These are phyloP conservation scores for Prillingera fragicola DNA, from an alignment of 1,284 basidiomycete species.

Conservation along the genomic window DNA sequence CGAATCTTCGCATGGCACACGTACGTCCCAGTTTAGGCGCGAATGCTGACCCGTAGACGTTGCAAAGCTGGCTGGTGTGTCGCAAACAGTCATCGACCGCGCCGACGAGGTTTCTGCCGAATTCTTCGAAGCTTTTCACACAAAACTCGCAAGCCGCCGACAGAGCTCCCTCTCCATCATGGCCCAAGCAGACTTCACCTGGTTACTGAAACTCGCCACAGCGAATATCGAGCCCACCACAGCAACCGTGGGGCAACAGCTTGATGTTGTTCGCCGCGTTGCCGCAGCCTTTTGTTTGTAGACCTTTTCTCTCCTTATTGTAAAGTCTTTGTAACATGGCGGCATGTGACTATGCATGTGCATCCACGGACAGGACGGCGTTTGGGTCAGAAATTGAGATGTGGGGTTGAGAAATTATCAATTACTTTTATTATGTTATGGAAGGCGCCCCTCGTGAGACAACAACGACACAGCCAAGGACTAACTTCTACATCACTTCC, in stretches of 20 bases:
- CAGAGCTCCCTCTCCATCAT: slow-evolving; percentile 64
- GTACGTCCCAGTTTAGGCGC: slow-evolving; percentile 33
- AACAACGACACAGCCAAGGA: too few relatives aligned
- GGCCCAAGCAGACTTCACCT: slow-evolving; percentile 80
- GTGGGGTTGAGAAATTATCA: too few relatives aligned
- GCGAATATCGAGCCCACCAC: slow-evolving; percentile 11
- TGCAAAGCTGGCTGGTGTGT: slow-evolving; percentile 78
- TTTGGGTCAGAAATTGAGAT: too few relatives aligned
- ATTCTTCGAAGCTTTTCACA: slow-evolving; percentile 79
- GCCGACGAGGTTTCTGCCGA: slow-evolving; percentile 80
- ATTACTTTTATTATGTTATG: too few relatives aligned
- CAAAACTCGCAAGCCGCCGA: slow-evolving; percentile 62
- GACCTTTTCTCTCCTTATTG: too few relatives aligned
- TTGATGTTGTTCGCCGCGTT: slow-evolving; percentile 28
- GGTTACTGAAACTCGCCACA: slow-evolving; percentile 50
- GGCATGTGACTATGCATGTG: too few relatives aligned
- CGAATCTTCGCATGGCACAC: slow-evolving; percentile 85
- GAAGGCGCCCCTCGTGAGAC: too few relatives aligned
- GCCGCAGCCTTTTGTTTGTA: slow-evolving; percentile 5
- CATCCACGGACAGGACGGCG: too few relatives aligned
- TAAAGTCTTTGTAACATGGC: too few relatives aligned
- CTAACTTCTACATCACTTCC: too few relatives aligned
- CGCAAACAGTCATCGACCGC: slow-evolving; percentile 62
- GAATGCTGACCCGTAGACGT: slow-evolving; percentile 54
- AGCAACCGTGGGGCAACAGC: slow-evolving; percentile 22